Evolutionary conservation across 805 yeast species (phyloP), one percentile per base, ranked within the genome.

Genomic region (Cyberlindnera misumaiensis): DNA sequence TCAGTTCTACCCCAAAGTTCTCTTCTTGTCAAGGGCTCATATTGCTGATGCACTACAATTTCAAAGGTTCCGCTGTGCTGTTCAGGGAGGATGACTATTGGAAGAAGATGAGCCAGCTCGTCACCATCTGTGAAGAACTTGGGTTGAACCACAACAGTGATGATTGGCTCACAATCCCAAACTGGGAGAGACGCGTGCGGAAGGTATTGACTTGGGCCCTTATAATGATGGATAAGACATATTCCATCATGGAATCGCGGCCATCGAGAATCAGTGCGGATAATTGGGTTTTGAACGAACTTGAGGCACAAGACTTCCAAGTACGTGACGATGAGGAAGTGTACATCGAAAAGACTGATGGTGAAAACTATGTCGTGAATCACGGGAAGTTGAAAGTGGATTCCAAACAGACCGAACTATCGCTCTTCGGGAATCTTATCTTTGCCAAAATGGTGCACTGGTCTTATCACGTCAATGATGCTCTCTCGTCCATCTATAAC

Each of bases 11-110:
- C 2, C 52, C 52, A 26, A 56, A 64, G 25, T 49, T 63, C 20
- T 58, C 67, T 4, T 60, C 63, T 2, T 53, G 66, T 14, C 73
- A 68, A 45, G 67, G 67, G 0, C 60, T 68, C 4, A 44, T 67
- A 20, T 45, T 68, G 20, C 43, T 68, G 18, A 32, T 56, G 27
- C 52, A 58, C 30, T 57, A 59, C 38, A 28, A 45, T 3, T 43
- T 44, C 37, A 35, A 31, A 18, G 32, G 35, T 6, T 16, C 27
- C 12, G 8, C 26, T 20, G 18, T 30, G 10, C n/a, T 43, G 26
- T 45, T 42, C 38, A 37, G 25, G n/a, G 42, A 41, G 4, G 43
- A 41, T 13, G 47, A 45, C 13, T 39, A 43, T 13, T 55, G 55
- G 53, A 47, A 47, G 32, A 48, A 48, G 26, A 34, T 53, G 20